A percentile compares a stretch with the other conserved stretches of the same genome.
Evolutionary conservation across 179 eudicot genomes (phyloP).

Genomic region (Beta lomatogona): DNA sequence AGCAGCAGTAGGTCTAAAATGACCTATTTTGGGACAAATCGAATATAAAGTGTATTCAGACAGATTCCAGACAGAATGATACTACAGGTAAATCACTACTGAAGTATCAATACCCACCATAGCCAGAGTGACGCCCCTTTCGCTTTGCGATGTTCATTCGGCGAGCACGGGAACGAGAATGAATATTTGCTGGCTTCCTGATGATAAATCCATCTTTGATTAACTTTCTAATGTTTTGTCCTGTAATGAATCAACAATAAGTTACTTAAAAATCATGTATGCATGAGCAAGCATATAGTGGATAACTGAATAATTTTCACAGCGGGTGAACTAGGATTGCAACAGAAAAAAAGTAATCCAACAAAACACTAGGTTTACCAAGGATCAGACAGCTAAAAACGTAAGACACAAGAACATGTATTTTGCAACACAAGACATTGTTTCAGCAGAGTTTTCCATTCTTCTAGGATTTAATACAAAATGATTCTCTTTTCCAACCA

Average conservation of each 20-base stretch:
- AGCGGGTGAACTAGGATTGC: no score
- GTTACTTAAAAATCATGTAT: background rate
- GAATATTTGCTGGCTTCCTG: slow-evolving; percentile 90
- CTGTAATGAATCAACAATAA: slow-evolving; percentile 34
- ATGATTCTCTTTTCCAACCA: no score
- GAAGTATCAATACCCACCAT: slow-evolving; percentile 45
- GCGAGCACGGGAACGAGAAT: slow-evolving; percentile 92
- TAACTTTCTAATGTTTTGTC: slow-evolving; percentile 89
- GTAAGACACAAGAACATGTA: no score
- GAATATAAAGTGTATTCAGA: no score
- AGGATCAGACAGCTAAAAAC: no score
- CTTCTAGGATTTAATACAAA: no score
- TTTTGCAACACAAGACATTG: no score
- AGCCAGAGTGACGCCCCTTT: slow-evolving; percentile 97
- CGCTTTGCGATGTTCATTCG: slow-evolving; percentile 91
- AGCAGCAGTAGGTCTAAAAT: background rate
- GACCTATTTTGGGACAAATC: background rate
- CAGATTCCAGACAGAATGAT: background rate
- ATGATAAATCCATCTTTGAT: slow-evolving; percentile 94
- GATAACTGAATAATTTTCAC: background rate
- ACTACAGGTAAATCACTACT: background rate
- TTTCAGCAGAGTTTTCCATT: no score
- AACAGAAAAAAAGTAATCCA: no score
- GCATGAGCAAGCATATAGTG: background rate
- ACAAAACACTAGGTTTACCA: no score